Conservation (phyloP, 768 basidiomycete species). For the Xerocomellus chrysenteron region DNA sequence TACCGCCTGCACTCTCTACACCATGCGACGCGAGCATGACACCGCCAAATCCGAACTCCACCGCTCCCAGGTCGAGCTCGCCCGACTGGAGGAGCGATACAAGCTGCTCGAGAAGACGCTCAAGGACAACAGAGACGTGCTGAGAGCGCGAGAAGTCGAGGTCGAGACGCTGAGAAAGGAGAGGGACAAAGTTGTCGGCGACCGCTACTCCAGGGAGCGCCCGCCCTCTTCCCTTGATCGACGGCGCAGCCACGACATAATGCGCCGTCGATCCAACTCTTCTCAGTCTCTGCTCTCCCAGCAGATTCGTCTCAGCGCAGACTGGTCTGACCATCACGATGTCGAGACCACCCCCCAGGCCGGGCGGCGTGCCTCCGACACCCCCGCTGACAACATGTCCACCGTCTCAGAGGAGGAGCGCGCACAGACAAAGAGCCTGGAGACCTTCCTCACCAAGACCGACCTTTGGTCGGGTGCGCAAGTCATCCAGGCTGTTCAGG, state of each 20-base stretch:
- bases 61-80: conserved; percentile 51
- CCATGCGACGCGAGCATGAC: conserved; percentile 56
- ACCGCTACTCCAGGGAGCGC: conserved; percentile 22
- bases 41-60: conserved; percentile 53
- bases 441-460: conserved; percentile 70
- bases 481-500: conserved; percentile 74
- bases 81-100: conserved; percentile 61
- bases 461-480: conserved; percentile 77
- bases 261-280: conserved; percentile 31
- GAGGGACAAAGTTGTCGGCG: conserved; percentile 30
- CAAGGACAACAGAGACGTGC: conserved; percentile 59
- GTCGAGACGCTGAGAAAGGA: conserved; percentile 51
- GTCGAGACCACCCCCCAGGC: conserved; percentile 16
- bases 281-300: conserved; percentile 30
- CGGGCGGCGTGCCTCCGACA: conserved; percentile 14
- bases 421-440: conserved; percentile 56
- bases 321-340: conserved; percentile 32
- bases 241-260: conserved; percentile 30
- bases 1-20: conserved; percentile 41
- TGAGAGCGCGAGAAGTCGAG: conserved; percentile 59
- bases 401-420: conserved; percentile 50
- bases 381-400: conserved; percentile 25
- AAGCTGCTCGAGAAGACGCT: conserved; percentile 61
- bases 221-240: conserved; percentile 24
- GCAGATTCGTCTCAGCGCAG: conserved; percentile 32